A percentile compares a stretch with the other conserved stretches of the same genome.
These are phyloP conservation scores for Colletotrichum sp. DNA, from an alignment of 2,329 filamentous ascomycete genomes.

Conservation along the genomic window DNA sequence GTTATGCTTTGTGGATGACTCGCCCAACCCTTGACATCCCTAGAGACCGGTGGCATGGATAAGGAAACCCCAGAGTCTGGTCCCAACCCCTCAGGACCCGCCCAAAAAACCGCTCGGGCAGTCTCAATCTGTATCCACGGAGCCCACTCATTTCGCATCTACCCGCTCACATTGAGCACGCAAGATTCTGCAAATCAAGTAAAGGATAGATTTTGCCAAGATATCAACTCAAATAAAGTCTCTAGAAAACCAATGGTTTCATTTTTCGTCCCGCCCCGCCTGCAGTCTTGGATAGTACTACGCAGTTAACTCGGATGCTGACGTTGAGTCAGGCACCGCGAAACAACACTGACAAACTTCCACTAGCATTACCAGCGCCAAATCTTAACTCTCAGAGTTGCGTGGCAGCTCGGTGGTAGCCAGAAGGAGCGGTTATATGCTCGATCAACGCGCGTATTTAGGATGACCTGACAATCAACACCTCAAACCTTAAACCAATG, in stretches of 20 bases:
- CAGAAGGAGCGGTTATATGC: background rate
- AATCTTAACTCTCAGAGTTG: background rate
- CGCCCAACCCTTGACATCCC: background rate
- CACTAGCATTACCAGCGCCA: background rate
- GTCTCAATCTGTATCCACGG: background rate
- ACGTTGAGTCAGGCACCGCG: background rate
- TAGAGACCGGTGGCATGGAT: background rate
- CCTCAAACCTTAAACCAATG: background rate
- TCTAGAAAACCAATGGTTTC: background rate
- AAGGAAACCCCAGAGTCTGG: background rate
- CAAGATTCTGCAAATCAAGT: background rate
- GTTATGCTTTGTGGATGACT: conserved; percentile 6
- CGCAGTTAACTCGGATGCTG: background rate
- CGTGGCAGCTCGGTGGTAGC: background rate
- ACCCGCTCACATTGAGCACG: background rate
- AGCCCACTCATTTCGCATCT: background rate
- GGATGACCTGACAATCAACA: background rate
- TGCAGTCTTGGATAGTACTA: background rate
- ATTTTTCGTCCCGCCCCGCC: background rate
- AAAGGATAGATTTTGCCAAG: background rate
- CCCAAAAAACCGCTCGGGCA: background rate
- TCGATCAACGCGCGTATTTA: background rate
- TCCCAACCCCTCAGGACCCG: background rate
- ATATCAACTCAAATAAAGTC: background rate
- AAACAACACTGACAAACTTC: background rate